Percentiles rank a stretch among this genome's conserved stretches.
Evolutionary conservation across 1,284 basidiomycete genomes (phyloP).

Genomic region (Puccinia novopanici): DNA sequence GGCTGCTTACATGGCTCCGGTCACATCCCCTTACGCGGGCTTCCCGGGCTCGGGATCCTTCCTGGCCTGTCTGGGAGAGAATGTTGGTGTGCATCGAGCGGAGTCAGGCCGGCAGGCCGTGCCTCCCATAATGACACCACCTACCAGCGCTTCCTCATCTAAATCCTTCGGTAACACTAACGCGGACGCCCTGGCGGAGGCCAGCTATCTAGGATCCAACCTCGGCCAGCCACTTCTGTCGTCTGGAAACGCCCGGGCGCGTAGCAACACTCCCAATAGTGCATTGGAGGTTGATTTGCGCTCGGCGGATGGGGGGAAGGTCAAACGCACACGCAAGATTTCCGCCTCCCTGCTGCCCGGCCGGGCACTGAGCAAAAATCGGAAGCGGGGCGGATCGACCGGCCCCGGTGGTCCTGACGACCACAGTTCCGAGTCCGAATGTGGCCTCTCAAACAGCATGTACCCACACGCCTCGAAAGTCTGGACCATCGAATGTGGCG

Average conservation of each 20-base stretch:
- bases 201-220: slow-evolving; percentile 9
- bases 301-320: slow-evolving; percentile 58
- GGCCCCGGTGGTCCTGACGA: slow-evolving; percentile 46
- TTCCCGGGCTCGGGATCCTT: slow-evolving; percentile 49
- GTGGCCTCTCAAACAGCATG: slow-evolving; percentile 2
- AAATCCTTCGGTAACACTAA: slow-evolving; percentile 32
- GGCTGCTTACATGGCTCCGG: slow-evolving; percentile 18
- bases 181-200: slow-evolving; percentile 33
- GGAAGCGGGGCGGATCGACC: slow-evolving; percentile 22
- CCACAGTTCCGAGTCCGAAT: slow-evolving; percentile 46
- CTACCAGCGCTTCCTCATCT: slow-evolving; percentile 43
- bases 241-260: slow-evolving; percentile 4
- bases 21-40: slow-evolving; percentile 13
- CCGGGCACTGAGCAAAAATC: background rate
- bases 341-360: slow-evolving; percentile 53
- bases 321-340: slow-evolving; percentile 56
- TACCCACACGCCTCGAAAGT: slow-evolving; percentile 30
- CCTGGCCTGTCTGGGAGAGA: slow-evolving; percentile 52
- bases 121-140: slow-evolving; percentile 34
- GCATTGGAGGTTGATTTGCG: slow-evolving; percentile 11
- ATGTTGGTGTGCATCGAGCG: slow-evolving; percentile 52
- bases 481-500: slow-evolving; percentile 59
- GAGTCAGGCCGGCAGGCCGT: slow-evolving; percentile 31
- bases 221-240: slow-evolving; percentile 22
- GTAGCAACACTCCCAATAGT: slow-evolving; percentile 26